A percentile compares a stretch with the other conserved stretches of the same genome.
These are phyloP conservation scores for Candida boidinii DNA, from an alignment of 805 yeast genomes.

Conservation along the genomic window DNA sequence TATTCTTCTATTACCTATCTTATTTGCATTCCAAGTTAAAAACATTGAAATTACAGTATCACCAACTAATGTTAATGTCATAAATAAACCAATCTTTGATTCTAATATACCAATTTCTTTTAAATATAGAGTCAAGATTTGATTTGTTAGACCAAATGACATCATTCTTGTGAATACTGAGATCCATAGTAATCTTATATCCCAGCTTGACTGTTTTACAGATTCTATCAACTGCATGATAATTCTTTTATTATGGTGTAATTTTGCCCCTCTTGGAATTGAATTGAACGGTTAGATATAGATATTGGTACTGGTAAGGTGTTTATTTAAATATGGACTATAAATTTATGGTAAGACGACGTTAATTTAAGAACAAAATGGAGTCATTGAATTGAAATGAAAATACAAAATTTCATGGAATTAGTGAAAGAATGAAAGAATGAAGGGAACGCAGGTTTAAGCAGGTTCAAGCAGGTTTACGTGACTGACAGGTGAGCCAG, in stretches of 20 bases:
- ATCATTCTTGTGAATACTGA: conserved; percentile 64
- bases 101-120: conserved; percentile 47
- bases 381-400: no score
- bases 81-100: conserved; percentile 60
- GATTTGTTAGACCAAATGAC: conserved; percentile 74
- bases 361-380: no score
- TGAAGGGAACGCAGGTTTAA: no score
- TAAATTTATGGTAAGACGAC: no score
- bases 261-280: no score
- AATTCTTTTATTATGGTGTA: background rate
- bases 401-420: no score
- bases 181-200: conserved; percentile 55
- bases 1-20: conserved; percentile 57
- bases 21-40: conserved; percentile 72
- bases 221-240: background rate
- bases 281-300: no score
- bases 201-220: conserved; percentile 18
- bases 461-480: no score
- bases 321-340: no score
- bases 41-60: conserved; percentile 65
- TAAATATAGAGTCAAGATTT: conserved; percentile 63
- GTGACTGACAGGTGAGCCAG: no score
- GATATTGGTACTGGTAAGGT: no score
- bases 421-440: no score
- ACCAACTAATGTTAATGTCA: conserved; percentile 75